phyloP scores from a whole-genome alignment of 306 rosid genomes.

The Vicia faba region DNA sequence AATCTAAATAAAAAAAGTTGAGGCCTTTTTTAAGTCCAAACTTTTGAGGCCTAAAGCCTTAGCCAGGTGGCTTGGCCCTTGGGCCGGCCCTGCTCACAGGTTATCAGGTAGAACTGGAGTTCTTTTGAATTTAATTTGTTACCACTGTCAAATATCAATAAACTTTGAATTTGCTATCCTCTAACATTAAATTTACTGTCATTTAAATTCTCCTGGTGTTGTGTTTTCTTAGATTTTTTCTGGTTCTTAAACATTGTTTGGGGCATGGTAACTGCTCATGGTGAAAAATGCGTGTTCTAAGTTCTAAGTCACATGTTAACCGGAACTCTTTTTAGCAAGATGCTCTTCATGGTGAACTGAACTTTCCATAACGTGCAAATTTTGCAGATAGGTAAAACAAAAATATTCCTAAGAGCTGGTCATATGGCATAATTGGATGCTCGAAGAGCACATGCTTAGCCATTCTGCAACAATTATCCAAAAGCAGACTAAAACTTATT shows the following conservation, averaged over 20 bases:
- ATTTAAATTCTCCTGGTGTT: conserved; percentile 25
- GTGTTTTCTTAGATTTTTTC: conserved; percentile 14
- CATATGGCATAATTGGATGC: conserved; percentile 94
- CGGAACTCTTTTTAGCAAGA: conserved; percentile 27
- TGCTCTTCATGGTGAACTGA: conserved; percentile 31
- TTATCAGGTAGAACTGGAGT: conserved; percentile 73
- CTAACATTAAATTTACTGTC: conserved; percentile 17
- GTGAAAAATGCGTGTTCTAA: conserved; percentile 22
- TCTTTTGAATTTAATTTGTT: conserved; percentile 12
- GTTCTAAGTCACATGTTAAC: background rate
- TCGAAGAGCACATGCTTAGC: conserved; percentile 53
- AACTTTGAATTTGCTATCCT: conserved; percentile 4
- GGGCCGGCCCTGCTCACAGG: no score
- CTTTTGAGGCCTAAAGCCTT: no score
- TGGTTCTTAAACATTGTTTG: conserved; percentile 12
- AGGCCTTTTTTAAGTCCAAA: no score
- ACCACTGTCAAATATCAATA: background rate
- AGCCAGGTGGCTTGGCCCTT: no score
- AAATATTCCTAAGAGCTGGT: conserved; percentile 81
- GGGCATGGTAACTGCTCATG: conserved; percentile 25
- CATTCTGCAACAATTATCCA: conserved; percentile 70
- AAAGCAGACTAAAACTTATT: conserved; percentile 47
- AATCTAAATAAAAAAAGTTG: no score
- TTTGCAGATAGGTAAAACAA: conserved; percentile 76
- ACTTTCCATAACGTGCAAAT: conserved; percentile 31